Percentiles rank a stretch among this genome's conserved stretches.
Conservation (phyloP, 495 filamentous ascomycete species). For the Penicillium coffeae region DNA sequence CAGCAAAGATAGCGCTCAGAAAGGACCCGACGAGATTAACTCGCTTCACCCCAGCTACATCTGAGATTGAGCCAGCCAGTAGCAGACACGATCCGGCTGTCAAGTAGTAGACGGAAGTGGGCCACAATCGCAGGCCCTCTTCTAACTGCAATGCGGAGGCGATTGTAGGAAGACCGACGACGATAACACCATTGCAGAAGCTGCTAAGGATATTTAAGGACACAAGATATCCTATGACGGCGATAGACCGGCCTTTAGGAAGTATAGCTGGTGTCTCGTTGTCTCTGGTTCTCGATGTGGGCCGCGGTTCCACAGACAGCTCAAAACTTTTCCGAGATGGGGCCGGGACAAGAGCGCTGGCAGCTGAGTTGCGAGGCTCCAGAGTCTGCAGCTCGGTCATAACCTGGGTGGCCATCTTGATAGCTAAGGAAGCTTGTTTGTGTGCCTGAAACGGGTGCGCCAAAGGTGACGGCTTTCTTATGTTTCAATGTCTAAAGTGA, state of each 20-base stretch:
- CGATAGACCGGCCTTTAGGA: neutral
- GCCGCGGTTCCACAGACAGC: neutral
- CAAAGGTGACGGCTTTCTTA: no score
- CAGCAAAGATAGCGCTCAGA: conserved; percentile 5
- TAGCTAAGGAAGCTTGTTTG: no score
- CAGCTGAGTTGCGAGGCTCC: neutral
- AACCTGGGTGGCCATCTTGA: neutral
- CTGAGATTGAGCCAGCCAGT: conserved; percentile 46
- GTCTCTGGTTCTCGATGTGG: neutral
- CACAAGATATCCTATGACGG: neutral
- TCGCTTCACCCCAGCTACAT: conserved; percentile 42
- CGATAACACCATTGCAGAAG: conserved; percentile 24
- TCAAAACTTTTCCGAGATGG: neutral
- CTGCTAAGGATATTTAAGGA: neutral
- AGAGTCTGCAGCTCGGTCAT: neutral
- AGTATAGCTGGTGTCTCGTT: neutral
- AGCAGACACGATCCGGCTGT: conserved; percentile 45
- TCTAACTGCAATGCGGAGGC: conserved; percentile 39
- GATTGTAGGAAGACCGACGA: conserved; percentile 48
- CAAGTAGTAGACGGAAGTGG: conserved; percentile 29
- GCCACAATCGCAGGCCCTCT: conserved; percentile 42
- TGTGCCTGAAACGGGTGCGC: no score
- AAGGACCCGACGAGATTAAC: conserved; percentile 46
- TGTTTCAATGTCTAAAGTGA: no score
- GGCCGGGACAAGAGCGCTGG: neutral